These are phyloP conservation scores for Gaillardinia entomophila DNA, from an alignment of 805 yeast species.

Conservation along the genomic window DNA sequence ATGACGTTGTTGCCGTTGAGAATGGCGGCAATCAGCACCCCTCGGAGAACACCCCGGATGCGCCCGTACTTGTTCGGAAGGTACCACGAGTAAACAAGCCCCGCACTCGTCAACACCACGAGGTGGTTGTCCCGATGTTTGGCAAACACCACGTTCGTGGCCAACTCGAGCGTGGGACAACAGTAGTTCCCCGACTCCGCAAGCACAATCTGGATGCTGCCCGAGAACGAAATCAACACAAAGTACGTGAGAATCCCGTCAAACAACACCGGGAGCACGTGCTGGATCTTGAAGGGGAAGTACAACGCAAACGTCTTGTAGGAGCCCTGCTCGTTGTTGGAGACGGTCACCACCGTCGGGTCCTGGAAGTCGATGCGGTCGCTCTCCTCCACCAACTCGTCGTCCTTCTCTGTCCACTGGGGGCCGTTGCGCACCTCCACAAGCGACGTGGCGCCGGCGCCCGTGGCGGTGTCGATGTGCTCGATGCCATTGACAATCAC, in stretches of 20 bases:
- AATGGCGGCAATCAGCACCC: slow-evolving; percentile 49
- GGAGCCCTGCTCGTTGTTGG: slow-evolving; percentile 29
- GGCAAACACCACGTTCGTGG: slow-evolving; percentile 37
- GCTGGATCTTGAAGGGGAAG: slow-evolving; percentile 44
- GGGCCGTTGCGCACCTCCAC: slow-evolving; percentile 40
- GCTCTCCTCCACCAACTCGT: slow-evolving; percentile 28
- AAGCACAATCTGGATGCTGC: slow-evolving; percentile 43
- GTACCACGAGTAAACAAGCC: slow-evolving; percentile 48
- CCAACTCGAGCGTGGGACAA: slow-evolving; percentile 48
- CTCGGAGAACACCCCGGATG: slow-evolving; percentile 28
- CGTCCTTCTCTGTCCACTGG: slow-evolving; percentile 33
- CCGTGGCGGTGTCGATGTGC: slow-evolving; percentile 8
- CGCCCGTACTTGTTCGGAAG: slow-evolving; percentile 17
- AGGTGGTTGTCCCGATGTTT: slow-evolving; percentile 27
- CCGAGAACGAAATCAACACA: slow-evolving; percentile 54
- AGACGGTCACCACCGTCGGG: slow-evolving; percentile 41
- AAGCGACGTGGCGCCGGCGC: slow-evolving; percentile 22
- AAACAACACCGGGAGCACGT: slow-evolving; percentile 35
- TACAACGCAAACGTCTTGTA: slow-evolving; percentile 30
- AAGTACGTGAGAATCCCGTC: slow-evolving; percentile 35
- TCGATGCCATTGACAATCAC: slow-evolving; percentile 29
- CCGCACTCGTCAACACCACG: slow-evolving; percentile 45
- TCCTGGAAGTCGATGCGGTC: slow-evolving; percentile 40
- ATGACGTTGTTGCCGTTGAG: slow-evolving; percentile 29
- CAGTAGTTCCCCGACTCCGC: slow-evolving; percentile 40